Conservation (phyloP, 345 rosid genomes). For the Gossypium longicalyx region DNA sequence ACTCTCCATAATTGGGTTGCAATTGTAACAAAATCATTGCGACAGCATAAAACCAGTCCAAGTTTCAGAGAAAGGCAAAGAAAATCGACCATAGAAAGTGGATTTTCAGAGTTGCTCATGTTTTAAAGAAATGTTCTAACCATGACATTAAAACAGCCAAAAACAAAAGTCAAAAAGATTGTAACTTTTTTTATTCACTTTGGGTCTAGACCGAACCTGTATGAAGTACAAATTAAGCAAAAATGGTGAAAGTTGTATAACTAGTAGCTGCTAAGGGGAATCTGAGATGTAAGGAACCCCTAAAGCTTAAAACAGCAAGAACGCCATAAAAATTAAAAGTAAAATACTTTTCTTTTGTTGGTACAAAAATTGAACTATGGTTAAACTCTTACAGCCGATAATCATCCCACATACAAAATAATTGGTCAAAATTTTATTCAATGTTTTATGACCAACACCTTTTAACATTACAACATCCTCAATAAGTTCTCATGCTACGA, state of each 20-base stretch:
- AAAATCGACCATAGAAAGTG: not conserved
- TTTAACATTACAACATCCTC: not conserved
- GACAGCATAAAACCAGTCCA: not conserved
- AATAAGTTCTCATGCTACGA: slow-evolving; percentile 3
- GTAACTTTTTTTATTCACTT: no score
- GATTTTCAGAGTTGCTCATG: not conserved
- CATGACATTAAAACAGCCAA: no score
- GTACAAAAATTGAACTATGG: not conserved
- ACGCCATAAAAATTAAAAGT: no score
- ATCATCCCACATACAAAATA: not conserved
- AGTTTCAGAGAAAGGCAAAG: not conserved
- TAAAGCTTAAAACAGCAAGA: no score
- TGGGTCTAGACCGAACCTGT: no score
- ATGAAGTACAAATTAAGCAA: no score
- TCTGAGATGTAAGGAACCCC: no score
- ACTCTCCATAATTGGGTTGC: not conserved
- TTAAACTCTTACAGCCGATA: not conserved
- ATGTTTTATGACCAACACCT: slow-evolving; percentile 5
- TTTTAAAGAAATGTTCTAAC: no score
- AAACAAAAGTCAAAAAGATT: no score
- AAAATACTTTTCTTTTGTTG: not conserved
- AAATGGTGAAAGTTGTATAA: no score
- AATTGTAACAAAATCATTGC: not conserved
- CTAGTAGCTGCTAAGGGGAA: no score
- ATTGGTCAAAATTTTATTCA: not conserved